Evolutionary conservation across 768 basidiomycete species (phyloP).

Genomic region (Serpula lacrymans): DNA sequence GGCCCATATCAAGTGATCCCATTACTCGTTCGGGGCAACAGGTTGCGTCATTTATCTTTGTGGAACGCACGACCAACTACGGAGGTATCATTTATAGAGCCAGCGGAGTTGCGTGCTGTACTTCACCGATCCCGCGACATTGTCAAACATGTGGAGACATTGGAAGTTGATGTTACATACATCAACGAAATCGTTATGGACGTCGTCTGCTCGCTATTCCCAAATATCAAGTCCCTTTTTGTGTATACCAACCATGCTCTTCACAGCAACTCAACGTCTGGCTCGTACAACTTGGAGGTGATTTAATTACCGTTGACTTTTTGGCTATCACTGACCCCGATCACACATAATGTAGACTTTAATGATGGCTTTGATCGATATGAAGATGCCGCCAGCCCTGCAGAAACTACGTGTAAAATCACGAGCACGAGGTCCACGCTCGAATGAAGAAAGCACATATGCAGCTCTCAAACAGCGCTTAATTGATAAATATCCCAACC

Average conservation of each 20-base stretch:
- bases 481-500: not conserved
- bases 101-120: not conserved
- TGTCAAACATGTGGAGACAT: not conserved
- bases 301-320: not conserved
- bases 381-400: conserved; percentile 4
- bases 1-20: conserved; percentile 5
- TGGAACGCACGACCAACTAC: not conserved
- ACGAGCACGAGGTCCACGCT: not conserved
- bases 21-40: conserved; percentile 3
- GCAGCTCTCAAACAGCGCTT: not conserved
- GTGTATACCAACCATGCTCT: not conserved
- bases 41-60: conserved; percentile 1
- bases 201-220: conserved; percentile 2
- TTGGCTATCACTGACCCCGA: too few relatives aligned
- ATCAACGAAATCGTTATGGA: conserved; percentile 2
- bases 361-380: not conserved
- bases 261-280: not conserved
- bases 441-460: not conserved
- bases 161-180: conserved; percentile 2
- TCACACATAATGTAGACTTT: conserved; percentile 2
- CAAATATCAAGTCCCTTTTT: conserved; percentile 2
- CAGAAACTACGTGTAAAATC: conserved; percentile 1
- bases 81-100: not conserved
- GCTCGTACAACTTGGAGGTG: conserved; percentile 2
- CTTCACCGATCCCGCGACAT: conserved; percentile 1